Evolutionary conservation across 129 eudicot genomes (phyloP), one percentile per base, ranked within the genome.

Genomic region (Dittrichia graveolens): DNA sequence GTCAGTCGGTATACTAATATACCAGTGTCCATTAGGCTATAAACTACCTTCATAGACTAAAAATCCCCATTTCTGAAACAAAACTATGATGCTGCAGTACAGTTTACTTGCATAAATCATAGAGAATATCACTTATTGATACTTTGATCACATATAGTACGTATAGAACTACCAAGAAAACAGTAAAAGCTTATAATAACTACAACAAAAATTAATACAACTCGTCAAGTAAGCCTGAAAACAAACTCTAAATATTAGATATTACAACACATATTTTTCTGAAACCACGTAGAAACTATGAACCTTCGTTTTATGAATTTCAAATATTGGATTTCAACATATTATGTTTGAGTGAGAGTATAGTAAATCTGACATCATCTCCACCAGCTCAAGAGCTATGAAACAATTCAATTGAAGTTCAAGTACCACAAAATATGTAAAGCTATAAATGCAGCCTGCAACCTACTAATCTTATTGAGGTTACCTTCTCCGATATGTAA

Each of bases 211-310:
- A 14, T 16, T 4, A 45, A 72, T 2, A 44, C 81, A 89, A n/a
- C n/a, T n/a, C 92, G 90, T 86, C 0, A 79, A 82, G 84, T 78
- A 84, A 86, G 82, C 67, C 63, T 19, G 83, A 65, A 79, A 89
- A 82, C 79, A 89, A 89, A 83, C 78, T 73, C 75, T 5, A 43
- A 43, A 43, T 7, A 43, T 43, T 43, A 43, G 47, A 43, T 3
- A 9, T 9, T 3, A 9, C 7, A 7, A 5, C 47, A 43, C 2
- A 43, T 43, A 43, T 24, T 43, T 43, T 43, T 43, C 7, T 3
- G 47, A 43, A 43, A 43, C 74, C 45, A 39, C 41, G 39, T 12
- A 34, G 31, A 5, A 34, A 52, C 43, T 35, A 35, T 1, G 56
- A 67, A 8, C 40, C 56, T 11, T 24, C 18, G 13, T 47, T 18